Evolutionary conservation across 1,284 basidiomycete genomes (phyloP).

Genomic region (Ustilago lituana): DNA sequence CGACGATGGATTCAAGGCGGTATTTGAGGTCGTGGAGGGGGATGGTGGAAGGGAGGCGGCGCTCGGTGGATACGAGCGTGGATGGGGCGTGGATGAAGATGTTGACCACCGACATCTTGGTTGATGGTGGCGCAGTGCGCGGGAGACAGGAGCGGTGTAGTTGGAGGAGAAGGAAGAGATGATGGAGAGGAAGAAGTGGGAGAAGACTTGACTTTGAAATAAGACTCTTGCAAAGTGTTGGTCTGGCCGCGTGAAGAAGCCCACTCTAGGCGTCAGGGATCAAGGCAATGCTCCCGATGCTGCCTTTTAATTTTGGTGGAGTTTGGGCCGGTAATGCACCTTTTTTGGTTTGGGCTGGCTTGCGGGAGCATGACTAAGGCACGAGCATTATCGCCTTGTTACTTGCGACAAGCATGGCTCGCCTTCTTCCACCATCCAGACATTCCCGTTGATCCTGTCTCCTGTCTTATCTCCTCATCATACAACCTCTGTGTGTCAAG

Average conservation of each 20-base stretch:
- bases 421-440: too few species aligned
- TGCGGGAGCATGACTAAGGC: constrained; percentile 1
- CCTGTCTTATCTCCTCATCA: neutral
- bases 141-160: too few species aligned
- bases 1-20: constrained; percentile 90
- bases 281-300: too few species aligned
- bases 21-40: constrained; percentile 70
- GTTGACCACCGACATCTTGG: constrained; percentile 51
- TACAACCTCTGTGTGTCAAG: neutral
- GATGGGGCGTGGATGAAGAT: constrained; percentile 58
- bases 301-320: too few species aligned
- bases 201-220: too few species aligned
- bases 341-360: neutral
- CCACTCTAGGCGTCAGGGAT: constrained; percentile 2
- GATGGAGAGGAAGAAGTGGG: too few species aligned
- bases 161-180: too few species aligned
- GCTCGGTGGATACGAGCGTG: constrained; percentile 52
- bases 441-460: too few species aligned
- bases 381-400: neutral
- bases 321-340: too few species aligned
- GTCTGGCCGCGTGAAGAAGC: neutral
- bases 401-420: too few species aligned
- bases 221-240: too few species aligned
- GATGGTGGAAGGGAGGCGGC: constrained; percentile 46
- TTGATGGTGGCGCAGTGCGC: neutral